Evolutionary conservation across 441 rosid genomes (phyloP).

Genomic region (California macrophylla): DNA sequence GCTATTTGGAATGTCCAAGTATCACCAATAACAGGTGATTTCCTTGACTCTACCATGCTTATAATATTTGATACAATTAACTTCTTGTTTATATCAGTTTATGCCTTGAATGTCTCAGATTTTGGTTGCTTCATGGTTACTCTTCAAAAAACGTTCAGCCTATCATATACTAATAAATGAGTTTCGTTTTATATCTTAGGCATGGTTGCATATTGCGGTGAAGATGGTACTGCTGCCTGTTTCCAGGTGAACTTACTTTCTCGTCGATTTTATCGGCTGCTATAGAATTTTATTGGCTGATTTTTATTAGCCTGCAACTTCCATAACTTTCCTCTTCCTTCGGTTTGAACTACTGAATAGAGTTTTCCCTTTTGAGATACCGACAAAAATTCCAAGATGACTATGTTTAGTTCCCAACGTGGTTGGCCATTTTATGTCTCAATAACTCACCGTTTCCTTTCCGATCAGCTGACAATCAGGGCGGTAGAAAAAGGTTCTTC

Average conservation of each 20-base stretch:
- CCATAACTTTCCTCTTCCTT: no score
- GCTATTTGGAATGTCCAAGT: slow-evolving; percentile 80
- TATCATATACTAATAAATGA: slow-evolving; percentile 8
- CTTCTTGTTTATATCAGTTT: not conserved
- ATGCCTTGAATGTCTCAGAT: not conserved
- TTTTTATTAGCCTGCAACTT: no score
- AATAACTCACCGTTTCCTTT: slow-evolving; percentile 6
- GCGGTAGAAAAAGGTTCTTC: slow-evolving; percentile 58
- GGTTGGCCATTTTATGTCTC: not conserved
- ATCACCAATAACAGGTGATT: slow-evolving; percentile 61
- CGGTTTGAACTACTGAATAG: no score
- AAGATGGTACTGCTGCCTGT: slow-evolving; percentile 57
- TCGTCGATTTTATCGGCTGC: not conserved
- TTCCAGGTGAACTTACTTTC: slow-evolving; percentile 47
- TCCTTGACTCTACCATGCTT: not conserved
- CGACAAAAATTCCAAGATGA: no score
- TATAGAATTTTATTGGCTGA: not conserved
- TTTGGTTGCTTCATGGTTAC: not conserved
- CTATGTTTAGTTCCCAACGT: no score
- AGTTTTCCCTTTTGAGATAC: no score
- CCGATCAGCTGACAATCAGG: slow-evolving; percentile 42
- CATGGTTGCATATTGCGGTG: slow-evolving; percentile 75
- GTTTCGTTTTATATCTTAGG: slow-evolving; percentile 34
- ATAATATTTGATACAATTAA: not conserved
- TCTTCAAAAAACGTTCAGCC: not conserved